Base-by-base conservation (phyloP, 495 filamentous ascomycete species). In the Aspergillus asperescens region DNA sequence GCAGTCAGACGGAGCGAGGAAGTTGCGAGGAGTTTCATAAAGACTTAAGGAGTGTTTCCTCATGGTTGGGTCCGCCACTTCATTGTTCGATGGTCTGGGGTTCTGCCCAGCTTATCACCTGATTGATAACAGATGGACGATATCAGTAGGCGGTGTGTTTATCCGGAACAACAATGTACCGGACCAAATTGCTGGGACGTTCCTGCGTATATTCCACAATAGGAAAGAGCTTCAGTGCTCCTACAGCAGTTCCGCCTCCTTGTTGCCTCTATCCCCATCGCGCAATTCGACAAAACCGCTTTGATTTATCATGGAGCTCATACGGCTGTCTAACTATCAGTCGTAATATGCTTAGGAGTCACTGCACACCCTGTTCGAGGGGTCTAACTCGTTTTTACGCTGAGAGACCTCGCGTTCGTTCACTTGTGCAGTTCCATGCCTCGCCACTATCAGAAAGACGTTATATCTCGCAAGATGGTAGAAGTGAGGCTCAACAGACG, bases 171-270 rank as follows among this genome's bases (percentile, higher is more conserved):
- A 18, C n/a, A 20, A 49, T 67, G 34, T 45, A 57, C 61, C 67
- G 25, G 16, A 9, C 18, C 34, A 40, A 16, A 12, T 7, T 20
- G 8, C 15, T 16, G 39, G n/a, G 29, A 38, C n/a, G n/a, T n/a
- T n/a, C 50, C 64, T 66, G 63, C 66, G 62, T 60, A 58, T 45
- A 66, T 67, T 55, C 54, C 56, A 59, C 56, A 58, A 70, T 70
- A 66, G 62, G 60, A 57, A 59, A 56, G 48, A 29, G 39, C 24
- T 41, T 23, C 19, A 19, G 23, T 20, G 19, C 37, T 22, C 23
- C 37, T 29, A 15, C 12, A 27, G 22, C 24, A n/a, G 24, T 40
- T 38, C 27, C 19, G 22, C 4, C 40, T 29, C 39, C 23, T 52
- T 20, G 32, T 35, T 29, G 29, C 5, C 13, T 16, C 40, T 22